Conservation (phyloP, 345 rosid genomes). For the Noccaea caerulescens region DNA sequence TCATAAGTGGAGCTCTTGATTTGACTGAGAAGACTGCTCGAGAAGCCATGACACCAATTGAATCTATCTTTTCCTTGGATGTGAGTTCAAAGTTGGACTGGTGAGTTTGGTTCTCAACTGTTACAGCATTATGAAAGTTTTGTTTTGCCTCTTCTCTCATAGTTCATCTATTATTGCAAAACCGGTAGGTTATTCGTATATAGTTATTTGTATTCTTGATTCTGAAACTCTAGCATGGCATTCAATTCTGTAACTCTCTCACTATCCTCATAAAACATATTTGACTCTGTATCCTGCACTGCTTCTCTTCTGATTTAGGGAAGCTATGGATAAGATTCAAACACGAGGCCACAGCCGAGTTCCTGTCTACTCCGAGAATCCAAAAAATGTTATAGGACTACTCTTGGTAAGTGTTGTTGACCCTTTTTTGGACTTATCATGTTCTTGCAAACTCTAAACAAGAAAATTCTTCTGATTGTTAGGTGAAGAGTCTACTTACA, state of each 20-base stretch:
- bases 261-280: background rate
- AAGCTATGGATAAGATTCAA: conserved; percentile 96
- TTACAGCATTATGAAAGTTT: background rate
- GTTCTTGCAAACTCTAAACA: conserved; percentile 1
- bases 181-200: no score
- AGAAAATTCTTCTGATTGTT: conserved; percentile 8
- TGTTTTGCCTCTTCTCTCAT: background rate
- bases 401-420: conserved; percentile 62
- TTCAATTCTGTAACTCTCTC: background rate
- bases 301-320: conserved; percentile 53
- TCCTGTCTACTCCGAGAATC: conserved; percentile 93
- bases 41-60: conserved; percentile 99
- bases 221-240: background rate
- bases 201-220: background rate
- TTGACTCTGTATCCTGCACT: background rate
- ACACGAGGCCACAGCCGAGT: conserved; percentile 98
- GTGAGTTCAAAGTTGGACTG: conserved; percentile 98
- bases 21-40: conserved; percentile 98
- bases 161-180: background rate
- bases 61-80: conserved; percentile 93
- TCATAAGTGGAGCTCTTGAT: conserved; percentile 95
- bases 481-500: conserved; percentile 97
- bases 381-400: conserved; percentile 89
- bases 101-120: conserved; percentile 48
- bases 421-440: conserved; percentile 3